Evolutionary conservation across 2,329 filamentous ascomycete species (phyloP), one percentile per base, ranked within the genome.

Genomic region (Botrytis medusae): DNA sequence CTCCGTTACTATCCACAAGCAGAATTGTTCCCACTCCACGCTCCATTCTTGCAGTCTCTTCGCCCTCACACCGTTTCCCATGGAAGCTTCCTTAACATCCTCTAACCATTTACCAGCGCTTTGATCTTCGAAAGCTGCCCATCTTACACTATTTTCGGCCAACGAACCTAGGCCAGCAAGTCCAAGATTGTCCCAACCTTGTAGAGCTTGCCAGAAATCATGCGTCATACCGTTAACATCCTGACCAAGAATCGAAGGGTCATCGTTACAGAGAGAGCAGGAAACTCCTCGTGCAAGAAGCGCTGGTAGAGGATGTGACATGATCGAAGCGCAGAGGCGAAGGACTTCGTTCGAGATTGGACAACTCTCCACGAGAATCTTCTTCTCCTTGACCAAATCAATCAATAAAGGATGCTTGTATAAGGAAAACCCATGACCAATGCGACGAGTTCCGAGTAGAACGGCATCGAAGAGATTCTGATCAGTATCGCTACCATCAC

Each of bases 181-280:
- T 0, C 95, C 96, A 22, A 98, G 87, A 79, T 97, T 97, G 74
- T 97, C 92, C 89, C 95, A 96, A 0, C 93, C 95, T 82, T 97
- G 94, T 32, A 98, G 84, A 1, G 93, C 92, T 82, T 97, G 94
- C 93, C 94, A 98, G 82, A 97, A 97, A 83, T 98, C 94, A 82
- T 97, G 93, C 2, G 92, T 95, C 87, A 96, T 91, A 54, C 93
- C 94, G 40, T 90, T 92, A 10, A 87, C 89, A 73, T 93, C 93
- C 79, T 97, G 93, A 14, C 95, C 95, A 9, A 97, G 86, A 79
- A 98, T 93, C 1, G 92, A 93, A 1, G 94, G 95, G 80, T 97
- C 94, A 80, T 98, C 95, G 80, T 97, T 97, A 84, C 91, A 94
- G 16, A 99, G 87, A 18, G 91, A 90, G 79, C 94, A 95, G 8